Conservation (phyloP, 2,329 filamentous ascomycete genomes). For the Pseudonectria foliicola region DNA sequence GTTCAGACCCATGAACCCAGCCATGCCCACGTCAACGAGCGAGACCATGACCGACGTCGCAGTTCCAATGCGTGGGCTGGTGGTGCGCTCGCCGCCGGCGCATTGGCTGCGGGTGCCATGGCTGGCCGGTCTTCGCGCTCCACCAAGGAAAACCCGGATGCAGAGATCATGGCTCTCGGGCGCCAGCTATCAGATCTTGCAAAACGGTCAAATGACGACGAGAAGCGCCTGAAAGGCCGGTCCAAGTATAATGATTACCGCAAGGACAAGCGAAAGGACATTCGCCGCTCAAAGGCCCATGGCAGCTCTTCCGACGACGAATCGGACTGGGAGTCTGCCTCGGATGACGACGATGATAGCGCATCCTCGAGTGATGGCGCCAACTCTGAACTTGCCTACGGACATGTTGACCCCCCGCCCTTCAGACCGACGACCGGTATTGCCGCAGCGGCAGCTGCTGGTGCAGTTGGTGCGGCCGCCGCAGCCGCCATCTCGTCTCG, state of each 20-base stretch:
- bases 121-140: slow-evolving; percentile 1
- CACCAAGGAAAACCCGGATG: slow-evolving; percentile 39
- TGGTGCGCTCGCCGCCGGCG: too few relatives aligned
- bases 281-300: slow-evolving; percentile 34
- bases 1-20: too few relatives aligned
- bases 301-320: slow-evolving; percentile 37
- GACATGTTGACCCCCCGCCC: slow-evolving; percentile 19
- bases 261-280: slow-evolving; percentile 30
- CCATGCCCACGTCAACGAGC: too few relatives aligned
- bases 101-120: neutral
- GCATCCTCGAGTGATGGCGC: slow-evolving; percentile 31
- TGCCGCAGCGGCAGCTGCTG: slow-evolving; percentile 30
- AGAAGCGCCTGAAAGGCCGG: slow-evolving; percentile 34
- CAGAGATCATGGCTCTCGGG: slow-evolving; percentile 51
- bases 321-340: slow-evolving; percentile 51
- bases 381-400: slow-evolving; percentile 34
- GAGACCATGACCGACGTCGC: too few relatives aligned
- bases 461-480: slow-evolving; percentile 34
- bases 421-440: slow-evolving; percentile 17
- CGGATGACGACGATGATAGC: slow-evolving; percentile 39
- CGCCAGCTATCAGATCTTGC: slow-evolving; percentile 48
- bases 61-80: too few relatives aligned
- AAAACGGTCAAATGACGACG: slow-evolving; percentile 42
- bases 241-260: slow-evolving; percentile 33
- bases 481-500: slow-evolving; percentile 24